phyloP scores from a whole-genome alignment of 1,284 basidiomycete species.

The Fistulinella staudtii region DNA sequence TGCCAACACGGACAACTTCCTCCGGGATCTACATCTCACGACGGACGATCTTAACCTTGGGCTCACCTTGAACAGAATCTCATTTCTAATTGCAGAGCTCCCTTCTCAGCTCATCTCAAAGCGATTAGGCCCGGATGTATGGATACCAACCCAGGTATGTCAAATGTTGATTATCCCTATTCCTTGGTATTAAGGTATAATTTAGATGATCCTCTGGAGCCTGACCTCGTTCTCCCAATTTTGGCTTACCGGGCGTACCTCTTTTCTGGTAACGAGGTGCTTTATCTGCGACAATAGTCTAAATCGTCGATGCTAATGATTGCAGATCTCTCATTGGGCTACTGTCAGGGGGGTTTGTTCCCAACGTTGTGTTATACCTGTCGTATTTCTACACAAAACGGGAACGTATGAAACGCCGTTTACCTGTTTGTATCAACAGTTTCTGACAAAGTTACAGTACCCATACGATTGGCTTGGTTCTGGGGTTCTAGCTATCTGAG shows the following conservation, averaged over 20 bases:
- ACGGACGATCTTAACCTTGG: slow-evolving; percentile 67
- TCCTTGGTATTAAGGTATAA: slow-evolving; percentile 2
- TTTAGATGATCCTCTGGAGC: slow-evolving; percentile 53
- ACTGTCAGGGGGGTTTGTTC: slow-evolving; percentile 51
- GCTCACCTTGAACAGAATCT: slow-evolving; percentile 51
- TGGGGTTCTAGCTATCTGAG: slow-evolving; percentile 58
- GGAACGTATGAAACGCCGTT: slow-evolving; percentile 38
- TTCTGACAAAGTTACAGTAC: slow-evolving; percentile 37
- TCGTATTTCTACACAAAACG: slow-evolving; percentile 66
- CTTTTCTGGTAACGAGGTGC: slow-evolving; percentile 49
- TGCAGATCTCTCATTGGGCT: slow-evolving; percentile 64
- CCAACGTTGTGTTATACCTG: slow-evolving; percentile 62
- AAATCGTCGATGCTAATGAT: slow-evolving; percentile 28
- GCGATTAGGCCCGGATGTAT: slow-evolving; percentile 66
- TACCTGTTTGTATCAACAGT: background rate
- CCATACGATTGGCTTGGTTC: slow-evolving; percentile 66
- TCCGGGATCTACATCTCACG: slow-evolving; percentile 47
- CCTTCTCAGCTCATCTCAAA: slow-evolving; percentile 74
- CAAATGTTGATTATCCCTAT: too few species aligned
- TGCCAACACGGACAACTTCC: slow-evolving; percentile 58
- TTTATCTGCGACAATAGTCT: background rate
- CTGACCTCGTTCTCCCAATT: slow-evolving; percentile 59
- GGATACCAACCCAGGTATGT: slow-evolving; percentile 63
- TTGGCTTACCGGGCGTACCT: slow-evolving; percentile 52
- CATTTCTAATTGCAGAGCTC: slow-evolving; percentile 59